A percentile compares a stretch with the other conserved stretches of the same genome.
phyloP scores from a whole-genome alignment of 345 rosid species.

The Ailanthus altissimus region DNA sequence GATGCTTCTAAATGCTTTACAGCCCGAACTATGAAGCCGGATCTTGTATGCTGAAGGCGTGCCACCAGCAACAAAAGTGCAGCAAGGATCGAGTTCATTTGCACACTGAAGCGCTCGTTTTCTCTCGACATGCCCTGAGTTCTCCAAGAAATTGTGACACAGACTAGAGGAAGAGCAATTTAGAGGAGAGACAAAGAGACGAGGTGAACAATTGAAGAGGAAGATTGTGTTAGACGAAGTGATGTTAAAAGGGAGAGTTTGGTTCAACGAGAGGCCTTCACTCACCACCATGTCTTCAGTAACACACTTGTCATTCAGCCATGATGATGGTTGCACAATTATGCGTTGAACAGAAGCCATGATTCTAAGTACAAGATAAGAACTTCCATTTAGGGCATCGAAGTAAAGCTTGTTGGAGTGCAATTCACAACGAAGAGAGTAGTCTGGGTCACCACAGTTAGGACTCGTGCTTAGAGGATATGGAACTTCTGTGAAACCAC shows the following conservation, averaged over 20 bases:
- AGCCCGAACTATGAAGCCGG: conserved; percentile 62
- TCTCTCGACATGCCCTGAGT: conserved; percentile 40
- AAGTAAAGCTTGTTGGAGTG: conserved; percentile 46
- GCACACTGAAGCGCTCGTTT: conserved; percentile 45
- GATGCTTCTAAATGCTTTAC: conserved; percentile 60
- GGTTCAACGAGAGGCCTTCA: conserved; percentile 53
- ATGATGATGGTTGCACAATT: conserved; percentile 54
- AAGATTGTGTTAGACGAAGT: conserved; percentile 62
- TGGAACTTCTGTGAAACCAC: conserved; percentile 51
- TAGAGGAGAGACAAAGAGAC: conserved; percentile 57
- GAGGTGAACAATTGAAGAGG: conserved; percentile 62
- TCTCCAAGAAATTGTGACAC: conserved; percentile 56
- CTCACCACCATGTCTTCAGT: conserved; percentile 49
- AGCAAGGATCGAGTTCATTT: conserved; percentile 41
- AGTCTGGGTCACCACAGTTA: conserved; percentile 51
- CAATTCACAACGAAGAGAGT: conserved; percentile 48
- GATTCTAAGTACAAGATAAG: conserved; percentile 52
- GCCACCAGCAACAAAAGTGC: conserved; percentile 62
- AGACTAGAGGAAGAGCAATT: conserved; percentile 63
- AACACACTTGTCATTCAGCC: conserved; percentile 40
- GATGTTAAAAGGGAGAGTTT: conserved; percentile 60
- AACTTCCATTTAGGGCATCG: conserved; percentile 48
- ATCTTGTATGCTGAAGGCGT: conserved; percentile 69
- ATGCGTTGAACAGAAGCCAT: conserved; percentile 40
- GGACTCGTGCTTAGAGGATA: conserved; percentile 62